These are phyloP conservation scores for Posidonia oceanica DNA, from an alignment of 116 monocot species.

Conservation along the genomic window DNA sequence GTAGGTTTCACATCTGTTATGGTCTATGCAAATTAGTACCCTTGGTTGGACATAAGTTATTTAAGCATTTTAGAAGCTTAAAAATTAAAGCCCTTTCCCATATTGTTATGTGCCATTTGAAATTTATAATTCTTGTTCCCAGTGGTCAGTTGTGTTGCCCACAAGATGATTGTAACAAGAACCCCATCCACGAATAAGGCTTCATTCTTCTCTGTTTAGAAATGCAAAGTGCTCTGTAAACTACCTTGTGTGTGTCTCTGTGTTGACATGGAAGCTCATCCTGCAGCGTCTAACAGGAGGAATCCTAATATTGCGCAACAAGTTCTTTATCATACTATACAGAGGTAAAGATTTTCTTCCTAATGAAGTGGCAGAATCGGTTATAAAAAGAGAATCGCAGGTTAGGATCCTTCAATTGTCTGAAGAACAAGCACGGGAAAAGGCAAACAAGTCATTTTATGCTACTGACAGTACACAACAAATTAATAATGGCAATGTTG, in stretches of 20 bases:
- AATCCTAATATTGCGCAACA: constrained; percentile 82
- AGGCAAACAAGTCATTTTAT: constrained; percentile 18
- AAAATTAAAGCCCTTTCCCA: too few species aligned
- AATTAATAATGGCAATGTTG: constrained; percentile 19
- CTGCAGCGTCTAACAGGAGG: constrained; percentile 95
- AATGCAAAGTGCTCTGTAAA: neutral
- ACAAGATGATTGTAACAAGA: too few species aligned
- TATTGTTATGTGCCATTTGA: too few species aligned
- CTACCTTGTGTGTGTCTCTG: neutral
- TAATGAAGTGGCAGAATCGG: constrained; percentile 34
- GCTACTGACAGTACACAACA: constrained; percentile 4
- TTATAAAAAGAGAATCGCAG: constrained; percentile 61
- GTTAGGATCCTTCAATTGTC: constrained; percentile 37
- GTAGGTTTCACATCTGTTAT: neutral
- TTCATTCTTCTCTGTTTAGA: too few species aligned
- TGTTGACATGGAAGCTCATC: constrained; percentile 19
- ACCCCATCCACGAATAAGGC: too few species aligned
- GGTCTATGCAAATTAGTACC: too few species aligned
- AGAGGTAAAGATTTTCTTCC: constrained; percentile 95
- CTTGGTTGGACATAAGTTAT: too few species aligned
- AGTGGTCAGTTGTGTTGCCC: too few species aligned
- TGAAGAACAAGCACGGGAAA: constrained; percentile 72
- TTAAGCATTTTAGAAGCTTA: too few species aligned
- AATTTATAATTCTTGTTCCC: too few species aligned
- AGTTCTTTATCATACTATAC: constrained; percentile 77